Base-by-base conservation (phyloP, 2,329 filamentous ascomycete species). In the Dothistroma septosporum region DNA sequence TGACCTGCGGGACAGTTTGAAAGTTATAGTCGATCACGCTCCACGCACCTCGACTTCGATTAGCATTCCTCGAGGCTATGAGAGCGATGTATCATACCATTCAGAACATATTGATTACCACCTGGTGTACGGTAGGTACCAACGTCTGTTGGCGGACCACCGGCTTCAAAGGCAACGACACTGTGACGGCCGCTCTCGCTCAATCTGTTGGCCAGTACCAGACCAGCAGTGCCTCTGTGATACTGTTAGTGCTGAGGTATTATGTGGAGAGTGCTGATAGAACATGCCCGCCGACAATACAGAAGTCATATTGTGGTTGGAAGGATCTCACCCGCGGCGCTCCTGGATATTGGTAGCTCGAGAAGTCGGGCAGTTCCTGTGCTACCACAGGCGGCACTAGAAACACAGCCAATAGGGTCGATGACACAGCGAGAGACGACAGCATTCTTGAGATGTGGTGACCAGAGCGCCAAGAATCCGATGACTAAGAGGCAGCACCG, bases 11-110 rank as follows among this genome's bases (percentile, higher is more conserved):
- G 16, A 60, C 59, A 3, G 63, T 63, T 33, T 49, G 46, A 47
- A 65, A 63, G n/a, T 65, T 65, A 55, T 64, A 64, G 52, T 64
- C 62, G 22, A 64, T 59, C n/a, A 56, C 16, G 49, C 58, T 61
- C 52, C 55, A 57, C 9, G 35, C 55, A 6, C 59, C 58, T 61
- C 24, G 19, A 6, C n/a, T 14, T 11, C 12, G 11, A 12, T 53
- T 24, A 56, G 33, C 24, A 35, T 16, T 14, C 19, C 28, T 16
- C n/a, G 12, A 3, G 2, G 4, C 9, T 4, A 32, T 47, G 12
- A 33, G 11, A n/a, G 37, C 16, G 12, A 3, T n/a, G 16, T 35
- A 3, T 10, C 46, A 19, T 50, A 53, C 62, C 62, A 14, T 64
- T 64, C 16, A 64, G 55, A 14, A 59, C 60, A 41, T 61, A 64